A percentile compares a stretch with the other conserved stretches of the same genome.
These are phyloP conservation scores for Trichaptum fuscoviolaceum DNA, from an alignment of 768 basidiomycete species.

Conservation along the genomic window DNA sequence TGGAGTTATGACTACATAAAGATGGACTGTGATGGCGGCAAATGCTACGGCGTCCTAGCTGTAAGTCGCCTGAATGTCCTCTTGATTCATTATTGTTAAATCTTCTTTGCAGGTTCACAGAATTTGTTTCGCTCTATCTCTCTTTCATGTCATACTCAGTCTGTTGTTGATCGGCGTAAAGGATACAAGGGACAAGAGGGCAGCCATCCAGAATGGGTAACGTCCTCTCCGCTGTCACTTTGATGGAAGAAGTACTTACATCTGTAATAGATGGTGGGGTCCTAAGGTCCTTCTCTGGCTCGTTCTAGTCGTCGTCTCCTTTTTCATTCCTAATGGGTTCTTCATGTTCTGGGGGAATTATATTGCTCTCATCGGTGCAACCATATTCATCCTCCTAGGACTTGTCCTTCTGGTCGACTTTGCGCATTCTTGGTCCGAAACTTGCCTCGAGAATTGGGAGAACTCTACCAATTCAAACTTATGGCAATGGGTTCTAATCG, in stretches of 20 bases:
- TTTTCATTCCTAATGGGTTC: constrained; percentile 95
- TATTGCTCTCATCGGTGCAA: constrained; percentile 84
- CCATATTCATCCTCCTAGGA: constrained; percentile 93
- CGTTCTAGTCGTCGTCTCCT: constrained; percentile 71
- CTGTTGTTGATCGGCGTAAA: constrained; percentile 77
- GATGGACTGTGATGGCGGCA: constrained; percentile 91
- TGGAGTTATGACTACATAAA: constrained; percentile 97
- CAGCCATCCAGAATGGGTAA: constrained; percentile 95
- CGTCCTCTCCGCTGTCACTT: constrained; percentile 13
- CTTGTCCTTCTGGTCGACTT: constrained; percentile 97
- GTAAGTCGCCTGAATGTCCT: constrained; percentile 40
- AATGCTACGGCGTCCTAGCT: constrained; percentile 95
- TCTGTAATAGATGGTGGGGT: constrained; percentile 84
- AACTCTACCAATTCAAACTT: constrained; percentile 68
- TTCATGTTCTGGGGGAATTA: constrained; percentile 99
- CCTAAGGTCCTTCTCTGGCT: constrained; percentile 92
- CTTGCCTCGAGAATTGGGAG: constrained; percentile 95
- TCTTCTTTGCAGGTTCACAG: constrained; percentile 67
- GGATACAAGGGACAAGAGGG: constrained; percentile 88
- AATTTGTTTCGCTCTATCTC: constrained; percentile 88
- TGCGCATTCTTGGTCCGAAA: constrained; percentile 98
- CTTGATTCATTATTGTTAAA: background rate
- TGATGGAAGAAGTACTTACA: constrained; percentile 4
- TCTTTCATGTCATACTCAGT: constrained; percentile 84
- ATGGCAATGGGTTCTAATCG: constrained; percentile 96